These are phyloP conservation scores for Neonectria coccinea DNA, from an alignment of 2,329 filamentous ascomycete genomes.

Conservation along the genomic window DNA sequence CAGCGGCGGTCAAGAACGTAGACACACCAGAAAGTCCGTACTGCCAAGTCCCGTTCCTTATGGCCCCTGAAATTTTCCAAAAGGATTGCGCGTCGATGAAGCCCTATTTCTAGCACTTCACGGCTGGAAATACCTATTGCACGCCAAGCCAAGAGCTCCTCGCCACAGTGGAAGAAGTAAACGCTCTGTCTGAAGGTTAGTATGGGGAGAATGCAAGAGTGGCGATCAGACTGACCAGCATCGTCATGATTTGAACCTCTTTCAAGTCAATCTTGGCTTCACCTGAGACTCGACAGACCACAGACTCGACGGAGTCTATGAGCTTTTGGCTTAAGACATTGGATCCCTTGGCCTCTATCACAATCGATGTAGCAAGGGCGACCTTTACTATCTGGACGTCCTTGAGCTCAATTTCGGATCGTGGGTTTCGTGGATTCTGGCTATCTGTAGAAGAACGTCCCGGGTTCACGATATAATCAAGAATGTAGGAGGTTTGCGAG, in stretches of 20 bases:
- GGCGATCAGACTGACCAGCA: slow-evolving; percentile 9
- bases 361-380: slow-evolving; percentile 49
- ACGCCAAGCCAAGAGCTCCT: slow-evolving; percentile 63
- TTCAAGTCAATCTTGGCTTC: slow-evolving; percentile 21
- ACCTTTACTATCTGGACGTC: slow-evolving; percentile 50
- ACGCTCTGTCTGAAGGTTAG: slow-evolving; percentile 48
- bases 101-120: slow-evolving; percentile 60
- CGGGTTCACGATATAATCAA: slow-evolving; percentile 10
- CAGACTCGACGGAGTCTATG: slow-evolving; percentile 46
- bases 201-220: too few species aligned
- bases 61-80: slow-evolving; percentile 52
- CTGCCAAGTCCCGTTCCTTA: slow-evolving; percentile 47
- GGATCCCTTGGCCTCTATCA: slow-evolving; percentile 50
- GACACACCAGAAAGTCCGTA: slow-evolving; percentile 62
- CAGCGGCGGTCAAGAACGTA: slow-evolving; percentile 64
- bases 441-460: slow-evolving; percentile 1
- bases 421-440: neutral
- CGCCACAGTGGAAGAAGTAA: slow-evolving; percentile 59
- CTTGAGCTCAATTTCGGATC: slow-evolving; percentile 28
- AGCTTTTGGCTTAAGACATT: slow-evolving; percentile 45
- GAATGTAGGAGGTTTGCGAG: slow-evolving; percentile 1
- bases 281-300: neutral
- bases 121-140: slow-evolving; percentile 60
- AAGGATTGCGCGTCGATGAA: slow-evolving; percentile 59
- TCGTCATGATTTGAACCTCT: slow-evolving; percentile 27